Conservation (phyloP, 371 early-diverging fungal genomes). For the Mortierella sp. region DNA sequence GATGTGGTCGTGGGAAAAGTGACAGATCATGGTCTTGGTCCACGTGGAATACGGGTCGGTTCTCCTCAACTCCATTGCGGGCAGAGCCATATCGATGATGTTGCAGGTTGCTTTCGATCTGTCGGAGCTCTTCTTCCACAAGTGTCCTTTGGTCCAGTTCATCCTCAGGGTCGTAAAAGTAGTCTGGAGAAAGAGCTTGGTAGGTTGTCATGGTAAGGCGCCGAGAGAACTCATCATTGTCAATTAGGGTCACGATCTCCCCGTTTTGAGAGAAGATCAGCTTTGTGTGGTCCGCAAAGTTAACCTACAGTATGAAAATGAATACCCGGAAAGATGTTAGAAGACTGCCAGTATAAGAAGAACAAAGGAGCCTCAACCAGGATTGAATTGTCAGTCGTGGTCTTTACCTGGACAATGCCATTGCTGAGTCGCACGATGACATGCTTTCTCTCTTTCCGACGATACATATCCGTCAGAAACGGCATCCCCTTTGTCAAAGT, state of each 20-base stretch:
- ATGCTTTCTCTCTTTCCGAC: conserved; percentile 17
- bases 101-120: conserved; percentile 6
- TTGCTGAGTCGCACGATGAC: conserved; percentile 39
- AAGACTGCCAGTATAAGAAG: neutral
- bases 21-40: conserved; percentile 14
- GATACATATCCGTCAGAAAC: conserved; percentile 37
- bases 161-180: conserved; percentile 34
- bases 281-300: conserved; percentile 50
- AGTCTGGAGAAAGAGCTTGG: conserved; percentile 29
- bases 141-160: conserved; percentile 16
- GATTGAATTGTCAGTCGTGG: neutral
- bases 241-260: conserved; percentile 33
- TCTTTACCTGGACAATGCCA: conserved; percentile 40
- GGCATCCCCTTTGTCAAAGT: conserved; percentile 24
- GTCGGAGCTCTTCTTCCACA: conserved; percentile 11
- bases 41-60: conserved; percentile 9
- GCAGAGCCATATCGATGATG: neutral
- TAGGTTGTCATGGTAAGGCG: conserved; percentile 37
- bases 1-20: conserved; percentile 20
- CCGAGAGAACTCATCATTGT: conserved; percentile 16
- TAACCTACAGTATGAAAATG: conserved; percentile 21
- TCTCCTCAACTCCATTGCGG: conserved; percentile 1
- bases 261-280: conserved; percentile 33
- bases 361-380: neutral
- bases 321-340: too few species aligned